Percentiles rank a stretch among this genome's conserved stretches.
These are phyloP conservation scores for Eucalyptus sp. DNA, from an alignment of 345 rosid genomes.

Conservation along the genomic window DNA sequence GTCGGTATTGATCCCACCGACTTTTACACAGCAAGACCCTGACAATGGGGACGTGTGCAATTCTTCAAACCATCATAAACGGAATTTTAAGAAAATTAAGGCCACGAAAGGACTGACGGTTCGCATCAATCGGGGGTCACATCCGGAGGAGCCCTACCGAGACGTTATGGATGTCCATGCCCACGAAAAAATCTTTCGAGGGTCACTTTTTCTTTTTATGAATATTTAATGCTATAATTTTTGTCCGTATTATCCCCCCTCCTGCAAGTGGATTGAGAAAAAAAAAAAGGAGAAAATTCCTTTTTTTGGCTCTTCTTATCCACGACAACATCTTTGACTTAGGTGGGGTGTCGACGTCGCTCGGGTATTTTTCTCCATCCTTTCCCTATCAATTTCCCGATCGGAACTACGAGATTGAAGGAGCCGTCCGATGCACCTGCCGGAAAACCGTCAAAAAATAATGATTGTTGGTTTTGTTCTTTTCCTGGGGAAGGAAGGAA, in stretches of 20 bases:
- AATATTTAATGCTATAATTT: background rate
- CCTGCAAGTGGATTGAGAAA: background rate
- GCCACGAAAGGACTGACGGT: background rate
- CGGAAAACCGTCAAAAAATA: background rate
- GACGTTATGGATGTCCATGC: background rate
- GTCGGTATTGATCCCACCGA: background rate
- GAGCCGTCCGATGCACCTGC: background rate
- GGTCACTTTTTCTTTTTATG: background rate
- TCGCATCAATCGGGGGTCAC: background rate
- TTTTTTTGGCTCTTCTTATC: background rate
- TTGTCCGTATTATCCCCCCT: background rate
- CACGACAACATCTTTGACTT: background rate
- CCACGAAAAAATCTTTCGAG: background rate
- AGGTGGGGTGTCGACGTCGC: background rate
- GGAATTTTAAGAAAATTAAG: background rate
- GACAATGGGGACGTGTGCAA: background rate
- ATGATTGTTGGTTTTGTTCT: background rate
- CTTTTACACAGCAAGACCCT: background rate
- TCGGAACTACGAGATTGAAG: background rate
- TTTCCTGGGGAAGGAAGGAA: background rate
- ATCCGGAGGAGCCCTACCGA: background rate
- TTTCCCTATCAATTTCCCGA: background rate
- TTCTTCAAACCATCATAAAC: background rate
- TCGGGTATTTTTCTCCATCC: background rate
- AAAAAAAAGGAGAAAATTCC: rapidly evolving